A percentile compares a stretch with the other conserved stretches of the same genome.
phyloP scores from a whole-genome alignment of 805 yeast species.

The Sugiyamaella qingdaonensis region DNA sequence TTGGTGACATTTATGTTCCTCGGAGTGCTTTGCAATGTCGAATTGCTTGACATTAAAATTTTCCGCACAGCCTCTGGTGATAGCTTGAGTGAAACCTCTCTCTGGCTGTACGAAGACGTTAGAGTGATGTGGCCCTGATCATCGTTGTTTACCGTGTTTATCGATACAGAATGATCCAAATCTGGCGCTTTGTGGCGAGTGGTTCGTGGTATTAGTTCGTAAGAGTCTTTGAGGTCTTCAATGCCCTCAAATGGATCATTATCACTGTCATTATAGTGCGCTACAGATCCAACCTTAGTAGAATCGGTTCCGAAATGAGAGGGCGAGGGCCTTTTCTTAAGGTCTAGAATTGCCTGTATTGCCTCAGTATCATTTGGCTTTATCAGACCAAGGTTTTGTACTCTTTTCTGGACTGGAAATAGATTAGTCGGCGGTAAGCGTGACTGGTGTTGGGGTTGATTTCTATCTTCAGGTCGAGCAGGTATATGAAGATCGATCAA shows the following conservation, averaged over 20 bases:
- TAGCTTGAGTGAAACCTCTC: constrained; percentile 15
- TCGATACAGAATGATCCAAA: not conserved
- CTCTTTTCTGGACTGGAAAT: not conserved
- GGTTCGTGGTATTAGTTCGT: not conserved
- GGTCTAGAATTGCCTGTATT: not conserved
- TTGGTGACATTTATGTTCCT: constrained; percentile 36
- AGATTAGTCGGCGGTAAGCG: not conserved
- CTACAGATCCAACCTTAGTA: constrained; percentile 14
- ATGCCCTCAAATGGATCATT: constrained; percentile 28
- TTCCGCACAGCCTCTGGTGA: constrained; percentile 8
- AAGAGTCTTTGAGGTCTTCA: constrained; percentile 23
- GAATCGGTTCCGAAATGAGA: constrained; percentile 19
- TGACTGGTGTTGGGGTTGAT: no score
- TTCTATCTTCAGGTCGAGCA: not conserved
- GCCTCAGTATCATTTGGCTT: constrained; percentile 1
- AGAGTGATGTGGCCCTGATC: constrained; percentile 4
- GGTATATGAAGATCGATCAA: not conserved
- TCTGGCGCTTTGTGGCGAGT: not conserved
- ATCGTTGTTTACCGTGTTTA: not conserved
- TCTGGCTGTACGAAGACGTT: constrained; percentile 8
- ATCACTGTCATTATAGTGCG: constrained; percentile 11
- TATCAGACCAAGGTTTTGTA: not conserved
- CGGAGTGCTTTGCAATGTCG: not conserved
- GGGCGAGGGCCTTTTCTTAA: not conserved
- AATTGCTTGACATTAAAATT: not conserved